These are phyloP conservation scores for Lactifluus subvellereus DNA, from an alignment of 768 basidiomycete genomes.

Conservation along the genomic window DNA sequence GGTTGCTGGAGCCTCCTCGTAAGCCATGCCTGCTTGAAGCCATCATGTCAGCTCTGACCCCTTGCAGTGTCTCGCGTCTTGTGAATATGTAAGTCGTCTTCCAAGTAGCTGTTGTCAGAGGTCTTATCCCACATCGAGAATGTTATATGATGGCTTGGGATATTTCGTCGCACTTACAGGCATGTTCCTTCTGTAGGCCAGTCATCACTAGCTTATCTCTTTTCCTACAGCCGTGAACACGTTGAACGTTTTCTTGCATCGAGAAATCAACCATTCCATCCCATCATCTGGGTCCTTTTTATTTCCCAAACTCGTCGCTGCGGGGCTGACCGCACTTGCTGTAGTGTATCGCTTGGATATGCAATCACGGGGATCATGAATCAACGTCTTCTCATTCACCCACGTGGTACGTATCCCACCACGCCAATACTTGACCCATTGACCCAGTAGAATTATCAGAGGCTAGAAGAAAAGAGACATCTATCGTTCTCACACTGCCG, in stretches of 20 bases:
- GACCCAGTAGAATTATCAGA: neutral
- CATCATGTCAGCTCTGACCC: neutral
- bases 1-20: conserved; percentile 31
- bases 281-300: neutral
- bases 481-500: no score
- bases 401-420: conserved; percentile 27
- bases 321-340: no score
- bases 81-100: conserved; percentile 16
- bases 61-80: conserved; percentile 1
- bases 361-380: conserved; percentile 34
- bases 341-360: no score
- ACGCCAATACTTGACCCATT: neutral
- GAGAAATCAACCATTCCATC: neutral
- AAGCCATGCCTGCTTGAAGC: neutral
- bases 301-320: no score
- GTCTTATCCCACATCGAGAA: no score
- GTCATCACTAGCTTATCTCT: neutral
- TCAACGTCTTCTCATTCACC: conserved; percentile 33
- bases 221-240: conserved; percentile 24
- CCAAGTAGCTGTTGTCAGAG: neutral
- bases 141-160: no score
- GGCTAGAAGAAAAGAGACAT: neutral
- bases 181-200: no score
- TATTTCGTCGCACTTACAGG: no score
- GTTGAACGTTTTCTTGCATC: conserved; percentile 8